Evolutionary conservation across 2,329 filamentous ascomycete genomes (phyloP).

Genomic region (Hymenoscyphus albidus): DNA sequence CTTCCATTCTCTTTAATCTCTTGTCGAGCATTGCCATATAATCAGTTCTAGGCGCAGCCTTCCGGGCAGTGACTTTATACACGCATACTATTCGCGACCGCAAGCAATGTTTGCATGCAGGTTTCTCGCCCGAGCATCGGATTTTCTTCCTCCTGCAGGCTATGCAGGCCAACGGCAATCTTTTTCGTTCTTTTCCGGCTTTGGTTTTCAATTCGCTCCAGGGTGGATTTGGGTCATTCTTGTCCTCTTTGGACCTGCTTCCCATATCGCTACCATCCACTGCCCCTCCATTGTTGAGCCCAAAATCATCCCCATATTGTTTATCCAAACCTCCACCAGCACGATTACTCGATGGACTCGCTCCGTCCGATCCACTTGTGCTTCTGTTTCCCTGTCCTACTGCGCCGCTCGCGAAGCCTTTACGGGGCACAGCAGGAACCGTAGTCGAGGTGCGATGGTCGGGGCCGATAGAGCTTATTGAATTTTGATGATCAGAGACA

Average conservation of each 20-base stretch:
- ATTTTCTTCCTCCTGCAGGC: constrained; percentile 97
- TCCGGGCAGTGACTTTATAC: constrained; percentile 93
- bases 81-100: constrained; percentile 92
- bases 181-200: constrained; percentile 92
- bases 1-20: constrained; percentile 93
- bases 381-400: constrained; percentile 29
- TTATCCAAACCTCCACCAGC: constrained; percentile 27
- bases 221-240: constrained; percentile 55
- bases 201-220: constrained; percentile 87
- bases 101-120: constrained; percentile 93
- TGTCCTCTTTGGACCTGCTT: constrained; percentile 53
- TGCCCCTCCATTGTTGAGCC: constrained; percentile 43
- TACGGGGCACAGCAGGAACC: constrained; percentile 22
- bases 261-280: constrained; percentile 53
- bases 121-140: constrained; percentile 94
- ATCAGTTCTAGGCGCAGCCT: constrained; percentile 89
- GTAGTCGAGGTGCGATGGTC: constrained; percentile 26
- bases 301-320: constrained; percentile 51
- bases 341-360: constrained; percentile 33
- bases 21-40: constrained; percentile 99
- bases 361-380: constrained; percentile 32
- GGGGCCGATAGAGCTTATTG: constrained; percentile 22
- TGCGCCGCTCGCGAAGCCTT: constrained; percentile 22
- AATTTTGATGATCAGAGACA: constrained; percentile 24
- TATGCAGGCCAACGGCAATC: constrained; percentile 89